These are phyloP conservation scores for Cercospora berteroae DNA, from an alignment of 2,329 filamentous ascomycete genomes.

Conservation along the genomic window DNA sequence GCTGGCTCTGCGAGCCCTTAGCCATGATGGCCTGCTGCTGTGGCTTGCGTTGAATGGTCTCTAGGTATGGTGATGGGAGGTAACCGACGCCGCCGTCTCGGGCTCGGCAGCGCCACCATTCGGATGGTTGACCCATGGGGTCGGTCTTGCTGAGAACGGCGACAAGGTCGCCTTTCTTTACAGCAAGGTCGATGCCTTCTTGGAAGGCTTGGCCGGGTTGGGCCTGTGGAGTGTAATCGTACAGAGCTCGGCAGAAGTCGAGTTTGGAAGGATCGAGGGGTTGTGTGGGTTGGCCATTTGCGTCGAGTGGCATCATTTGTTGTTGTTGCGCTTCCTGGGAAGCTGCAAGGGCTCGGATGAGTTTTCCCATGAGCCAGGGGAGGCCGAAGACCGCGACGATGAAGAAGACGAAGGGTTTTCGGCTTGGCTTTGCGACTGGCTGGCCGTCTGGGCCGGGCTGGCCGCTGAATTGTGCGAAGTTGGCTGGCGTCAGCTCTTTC, in stretches of 20 bases:
- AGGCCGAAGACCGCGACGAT: constrained; percentile 89
- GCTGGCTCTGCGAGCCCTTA: constrained; percentile 43
- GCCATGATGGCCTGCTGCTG: constrained; percentile 47
- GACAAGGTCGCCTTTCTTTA: constrained; percentile 92
- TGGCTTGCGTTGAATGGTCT: constrained; percentile 63
- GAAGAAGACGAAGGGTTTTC: constrained; percentile 96
- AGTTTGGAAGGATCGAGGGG: constrained; percentile 83
- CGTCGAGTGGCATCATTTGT: constrained; percentile 50
- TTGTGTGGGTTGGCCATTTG: constrained; percentile 45
- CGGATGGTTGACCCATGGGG: constrained; percentile 83
- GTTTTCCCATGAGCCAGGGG: constrained; percentile 94
- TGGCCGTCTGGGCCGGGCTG: constrained; percentile 62
- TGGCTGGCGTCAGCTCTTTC: constrained; percentile 80
- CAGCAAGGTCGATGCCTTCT: constrained; percentile 79
- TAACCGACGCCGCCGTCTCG: constrained; percentile 89
- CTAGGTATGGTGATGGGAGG: constrained; percentile 84
- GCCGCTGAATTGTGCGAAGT: constrained; percentile 86
- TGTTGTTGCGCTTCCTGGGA: constrained; percentile 80
- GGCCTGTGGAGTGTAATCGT: constrained; percentile 85
- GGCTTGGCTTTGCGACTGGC: constrained; percentile 69
- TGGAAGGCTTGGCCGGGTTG: constrained; percentile 45
- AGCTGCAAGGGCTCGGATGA: constrained; percentile 80
- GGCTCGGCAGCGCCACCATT: constrained; percentile 96
- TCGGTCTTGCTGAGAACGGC: constrained; percentile 91
- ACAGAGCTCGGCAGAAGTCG: constrained; percentile 92